Evolutionary conservation across 148 eudicot species (phyloP).

Genomic region (Vaccinium darrowii): DNA sequence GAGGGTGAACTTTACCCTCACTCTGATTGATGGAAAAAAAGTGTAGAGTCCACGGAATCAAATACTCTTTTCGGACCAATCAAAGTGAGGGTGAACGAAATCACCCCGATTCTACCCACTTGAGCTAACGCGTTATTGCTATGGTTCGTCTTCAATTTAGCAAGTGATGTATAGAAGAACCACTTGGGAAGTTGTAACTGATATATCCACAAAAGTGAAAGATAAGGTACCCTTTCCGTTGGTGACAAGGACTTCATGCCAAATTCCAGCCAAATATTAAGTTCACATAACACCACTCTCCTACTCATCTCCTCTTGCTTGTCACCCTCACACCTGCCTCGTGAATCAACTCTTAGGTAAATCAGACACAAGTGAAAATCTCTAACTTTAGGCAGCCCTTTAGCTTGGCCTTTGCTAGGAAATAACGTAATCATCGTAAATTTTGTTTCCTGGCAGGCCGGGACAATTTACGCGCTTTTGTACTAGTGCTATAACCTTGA

Average conservation of each 20-base stretch:
- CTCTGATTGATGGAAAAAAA: no score
- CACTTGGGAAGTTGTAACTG: constrained; percentile 11
- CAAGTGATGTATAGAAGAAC: constrained; percentile 11
- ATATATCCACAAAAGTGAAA: background rate
- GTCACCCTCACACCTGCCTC: background rate
- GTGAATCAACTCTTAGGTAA: background rate
- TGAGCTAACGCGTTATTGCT: no score
- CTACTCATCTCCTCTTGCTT: constrained; percentile 9
- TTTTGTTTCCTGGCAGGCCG: no score
- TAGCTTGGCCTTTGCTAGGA: background rate
- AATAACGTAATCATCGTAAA: background rate
- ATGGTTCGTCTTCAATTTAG: background rate
- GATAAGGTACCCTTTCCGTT: constrained; percentile 1
- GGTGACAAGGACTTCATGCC: constrained; percentile 13
- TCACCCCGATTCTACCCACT: no score
- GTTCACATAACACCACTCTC: background rate
- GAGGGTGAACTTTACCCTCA: no score
- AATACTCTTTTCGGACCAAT: no score
- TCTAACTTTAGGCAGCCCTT: background rate
- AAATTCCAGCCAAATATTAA: constrained; percentile 8
- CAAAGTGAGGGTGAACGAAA: no score
- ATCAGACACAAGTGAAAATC: background rate
- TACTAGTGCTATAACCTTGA: background rate
- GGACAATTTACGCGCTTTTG: background rate
- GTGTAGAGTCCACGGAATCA: no score